Evolutionary conservation across 192 early-diverging fungal genomes (phyloP), one percentile per base, ranked within the genome.

Genomic region (Spizellomyces punctatus): DNA sequence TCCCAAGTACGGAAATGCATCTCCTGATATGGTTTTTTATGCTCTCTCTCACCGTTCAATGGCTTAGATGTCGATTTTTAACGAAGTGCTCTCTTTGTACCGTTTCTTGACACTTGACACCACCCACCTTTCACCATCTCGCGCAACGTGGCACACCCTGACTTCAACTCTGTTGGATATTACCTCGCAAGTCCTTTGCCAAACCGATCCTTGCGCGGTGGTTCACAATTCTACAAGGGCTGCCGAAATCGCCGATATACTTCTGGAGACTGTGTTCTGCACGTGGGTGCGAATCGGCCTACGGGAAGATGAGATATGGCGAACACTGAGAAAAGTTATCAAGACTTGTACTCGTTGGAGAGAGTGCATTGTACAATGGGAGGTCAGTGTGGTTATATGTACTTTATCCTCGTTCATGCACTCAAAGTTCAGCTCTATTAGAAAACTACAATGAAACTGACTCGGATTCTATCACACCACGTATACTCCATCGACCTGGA

Each of bases 191-290:
- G 72, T 88, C 10, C 54, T 79, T n/a, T 71, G 76, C 45, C 69
- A 72, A 43, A 46, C 71, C 78, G 89, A 83, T 76, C 77, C 59
- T 61, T 75, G 17, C 57, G 78, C 81, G 10, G 76, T 78, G 41
- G 61, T 83, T 5, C 58, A 59, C 16, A 66, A 76, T 14, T 42
- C 76, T 3, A 47, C 59, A 8, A 76, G 48, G 27, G 77, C 86
- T 6, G 84, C 88, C 12, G 93, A 93, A 6, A 66, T 93, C 63
- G 84, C 85, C 0, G 85, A 90, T 45, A 79, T 76, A 62, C 72
- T 91, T 14, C 76, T 89, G 54, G 93, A 95, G 76, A 93, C 92
- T 0, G 70, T 91, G 10, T 80, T 94, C 10, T 75, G 74, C 64
- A 83, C 86, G 8, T 89, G 89, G 84, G 85, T 90, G 8, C 79